Base-by-base conservation (phyloP, 208 protist species). In the Wallacemonas rigidus region DNA sequence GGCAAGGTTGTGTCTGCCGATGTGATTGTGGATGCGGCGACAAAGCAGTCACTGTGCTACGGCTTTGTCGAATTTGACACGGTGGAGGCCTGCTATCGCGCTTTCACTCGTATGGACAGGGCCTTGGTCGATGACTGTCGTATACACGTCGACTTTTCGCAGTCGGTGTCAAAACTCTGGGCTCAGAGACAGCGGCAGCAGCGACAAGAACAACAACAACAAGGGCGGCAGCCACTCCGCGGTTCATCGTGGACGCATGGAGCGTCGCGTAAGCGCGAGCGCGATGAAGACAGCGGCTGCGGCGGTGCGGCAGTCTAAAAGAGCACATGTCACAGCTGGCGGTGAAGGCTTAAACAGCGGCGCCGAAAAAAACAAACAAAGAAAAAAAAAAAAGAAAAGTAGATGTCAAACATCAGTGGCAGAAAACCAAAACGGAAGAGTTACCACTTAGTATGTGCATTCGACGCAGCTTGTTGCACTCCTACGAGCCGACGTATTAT, bases 131-230 rank as follows among this genome's bases (percentile, higher is more conserved):
- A 99, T 77, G 99, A 99, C 75, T 82, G 93, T 51, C 90, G 98
- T 57, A 99, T 99, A 71, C 88, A 99, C 67, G 98, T 99, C 1
- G 98, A 99, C 80, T 99, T 99, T 74, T 98, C 93, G 6, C 98
- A 99, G 85, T 98, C 93, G 7, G 94, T 99, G 44, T 85, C 95
- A 26, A 98, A 98, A 80, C 64, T 96, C 55, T 95, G 90, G 89
- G 77, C 76, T 11, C 74, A 87, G 68, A 69, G 77, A 58, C 85
- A 88, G 76, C 85, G 81, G 2, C 77, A 91, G 56, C 39, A 84
- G 70, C 85, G 85, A 14, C 54, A 36, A 44, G 35, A 41, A 61
- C 40, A 60, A 40, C 4, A 17, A 48, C 43, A 38, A 26, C 26
- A 26, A 26, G 26, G 26, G 26, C 26, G 26, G 26, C 26, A 26